Evolutionary conservation across 352 stramenopile species (phyloP).

Genomic region (Phytophthora ramorum): DNA sequence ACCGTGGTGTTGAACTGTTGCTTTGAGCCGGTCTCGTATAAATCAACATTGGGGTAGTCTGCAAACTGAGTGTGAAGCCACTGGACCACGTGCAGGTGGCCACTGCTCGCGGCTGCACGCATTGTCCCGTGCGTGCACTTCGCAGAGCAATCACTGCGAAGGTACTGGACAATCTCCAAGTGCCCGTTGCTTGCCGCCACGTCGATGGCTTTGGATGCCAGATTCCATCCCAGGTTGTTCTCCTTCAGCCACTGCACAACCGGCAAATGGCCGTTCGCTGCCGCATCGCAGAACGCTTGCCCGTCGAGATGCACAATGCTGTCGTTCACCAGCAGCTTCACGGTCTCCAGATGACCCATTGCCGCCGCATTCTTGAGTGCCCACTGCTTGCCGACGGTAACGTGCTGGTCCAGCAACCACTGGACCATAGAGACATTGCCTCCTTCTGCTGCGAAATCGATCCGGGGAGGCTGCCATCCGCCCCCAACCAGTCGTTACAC

Average conservation of each 20-base stretch:
- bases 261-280: conserved; percentile 20
- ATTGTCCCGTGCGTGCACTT: conserved; percentile 28
- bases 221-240: conserved; percentile 31
- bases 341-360: conserved; percentile 31
- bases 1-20: conserved; percentile 28
- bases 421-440: conserved; percentile 31
- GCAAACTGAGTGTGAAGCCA: conserved; percentile 29
- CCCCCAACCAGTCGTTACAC: conserved; percentile 14
- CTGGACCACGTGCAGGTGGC: conserved; percentile 26
- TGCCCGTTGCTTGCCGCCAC: conserved; percentile 27
- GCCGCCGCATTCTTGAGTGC: conserved; percentile 30
- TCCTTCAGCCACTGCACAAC: conserved; percentile 30
- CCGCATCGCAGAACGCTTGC: conserved; percentile 26
- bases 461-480: conserved; percentile 20
- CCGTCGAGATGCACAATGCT: conserved; percentile 25
- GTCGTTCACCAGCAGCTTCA: conserved; percentile 24
- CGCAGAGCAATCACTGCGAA: conserved; percentile 22
- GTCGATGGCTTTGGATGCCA: conserved; percentile 31
- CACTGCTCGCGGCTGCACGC: conserved; percentile 22
- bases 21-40: conserved; percentile 22
- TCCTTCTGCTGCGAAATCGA: conserved; percentile 33
- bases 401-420: conserved; percentile 22
- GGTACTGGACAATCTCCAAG: conserved; percentile 32
- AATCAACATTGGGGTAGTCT: conserved; percentile 11
- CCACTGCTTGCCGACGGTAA: conserved; percentile 17